Base-by-base conservation (phyloP, 78 protist species). In the Emiliania huxleyi region DNA sequence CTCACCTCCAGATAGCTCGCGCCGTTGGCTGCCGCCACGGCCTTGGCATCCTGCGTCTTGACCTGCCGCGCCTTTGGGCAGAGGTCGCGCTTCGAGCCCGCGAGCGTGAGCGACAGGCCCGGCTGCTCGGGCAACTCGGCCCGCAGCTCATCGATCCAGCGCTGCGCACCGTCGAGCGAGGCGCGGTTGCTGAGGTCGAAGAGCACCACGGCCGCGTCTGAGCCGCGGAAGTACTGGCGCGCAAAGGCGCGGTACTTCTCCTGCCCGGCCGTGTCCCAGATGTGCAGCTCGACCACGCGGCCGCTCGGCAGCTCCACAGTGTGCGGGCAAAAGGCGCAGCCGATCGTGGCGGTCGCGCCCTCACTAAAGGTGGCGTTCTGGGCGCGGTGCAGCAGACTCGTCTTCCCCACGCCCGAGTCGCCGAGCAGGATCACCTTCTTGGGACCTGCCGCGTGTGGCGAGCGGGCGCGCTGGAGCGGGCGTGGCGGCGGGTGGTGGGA, bases 251-350 rank as follows among this genome's bases (percentile, higher is more conserved):
- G 46, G 92, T 45, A 93, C 22, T 2, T 37, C 37, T 93, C 94
- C 42, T 93, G 91, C 26, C 95, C 95, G 11, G 93, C 93, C 45
- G 93, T 91, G 88, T 62, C 75, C 75, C 75, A 62, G 33, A 62
- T 19, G 33, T 62, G 75, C 11, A 62, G 75, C 2, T 23, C n/a
- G 33, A 62, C 75, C 12, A 3, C 8, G 23, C 75, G 23, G 75
- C 75, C 75, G 75, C 12, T 8, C n/a, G 75, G 11, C 11, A 62
- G 75, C n/a, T 21, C 29, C 33, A 21, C 33, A 5, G 23, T 8
- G 75, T 62, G 75, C 5, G 75, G 75, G 75, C 75, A 62, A 15
- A 62, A 62, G 23, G 75, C 23, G 75, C 75, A 62, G 33, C 75
- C 75, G 75, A 62, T 26, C 3, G 75, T 62, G 62, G 62, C 62